Base-by-base conservation (phyloP, 495 filamentous ascomycete species). In the Aspergillus cavernicola region DNA sequence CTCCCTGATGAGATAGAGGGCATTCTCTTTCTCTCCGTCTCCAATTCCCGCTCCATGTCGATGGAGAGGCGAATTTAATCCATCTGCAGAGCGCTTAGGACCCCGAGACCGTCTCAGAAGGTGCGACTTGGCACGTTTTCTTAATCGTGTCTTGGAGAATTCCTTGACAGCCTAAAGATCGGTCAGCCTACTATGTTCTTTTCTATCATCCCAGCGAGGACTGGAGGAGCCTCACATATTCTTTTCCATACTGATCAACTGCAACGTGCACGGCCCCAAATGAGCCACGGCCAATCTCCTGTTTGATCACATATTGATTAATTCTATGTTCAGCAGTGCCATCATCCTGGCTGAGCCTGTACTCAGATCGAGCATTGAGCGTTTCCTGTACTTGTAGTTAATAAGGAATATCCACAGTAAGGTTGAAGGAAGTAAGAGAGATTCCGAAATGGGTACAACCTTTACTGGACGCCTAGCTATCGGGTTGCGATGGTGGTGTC, bases 261-360 rank as follows among this genome's bases (percentile, higher is more conserved):
- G 90, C 93, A 15, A 96, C 74, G 66, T 97, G 91, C 10, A 98
- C 93, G 6, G 93, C 88, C 8, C 95, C 93, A 67, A 93, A 98
- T 0, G 93, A 97, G 5, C 93, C 93, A 33, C 91, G 80, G 26
- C 93, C 93, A 44, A 98, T 97, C 74, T 98, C 93, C 56, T 97
- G 88, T 70, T 86, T 88, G 58, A 98, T 95, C 36, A 86, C 73
- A 65, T 97, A 98, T 66, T 97, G 95, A 64, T 96, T 95, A 77
- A 97, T 92, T 20, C 83, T 80, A 60, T 90, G 88, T 62, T 92
- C 83, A 0, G 82, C 79, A 22, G 76, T 76, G 3, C 89, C 90
- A 58, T 96, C 91, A 58, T 87, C 82, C 56, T 92, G 86, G 58
- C 89, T 92, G 53, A 86, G 91, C 33, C 79, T 85, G 66, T 97